A percentile compares a stretch with the other conserved stretches of the same genome.
Conservation (phyloP, 2,329 filamentous ascomycete species). For the Colletotrichum truncatum region DNA sequence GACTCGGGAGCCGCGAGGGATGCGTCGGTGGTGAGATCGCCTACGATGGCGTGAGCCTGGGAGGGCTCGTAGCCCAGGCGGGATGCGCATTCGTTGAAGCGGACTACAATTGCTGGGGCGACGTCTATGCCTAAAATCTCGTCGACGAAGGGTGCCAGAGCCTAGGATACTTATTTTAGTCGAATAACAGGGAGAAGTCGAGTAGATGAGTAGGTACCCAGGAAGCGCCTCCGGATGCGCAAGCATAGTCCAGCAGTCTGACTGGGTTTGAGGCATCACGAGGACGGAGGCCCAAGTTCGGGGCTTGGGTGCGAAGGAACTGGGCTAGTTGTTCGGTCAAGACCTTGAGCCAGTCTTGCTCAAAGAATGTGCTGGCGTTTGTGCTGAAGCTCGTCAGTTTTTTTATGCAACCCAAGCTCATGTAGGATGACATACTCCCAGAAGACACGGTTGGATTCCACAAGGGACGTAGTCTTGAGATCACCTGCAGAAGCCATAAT, state of each 20-base stretch:
- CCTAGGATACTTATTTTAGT: constrained; percentile 32
- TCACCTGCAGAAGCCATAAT: neutral
- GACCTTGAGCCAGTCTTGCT: constrained; percentile 31
- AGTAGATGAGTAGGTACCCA: constrained; percentile 3
- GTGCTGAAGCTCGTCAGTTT: neutral
- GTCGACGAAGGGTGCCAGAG: constrained; percentile 40
- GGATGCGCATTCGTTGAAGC: constrained; percentile 41
- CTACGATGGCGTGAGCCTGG: constrained; percentile 41
- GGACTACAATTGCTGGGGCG: constrained; percentile 40
- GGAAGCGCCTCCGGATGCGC: constrained; percentile 30
- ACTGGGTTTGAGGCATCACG: constrained; percentile 6
- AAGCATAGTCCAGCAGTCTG: constrained; percentile 33
- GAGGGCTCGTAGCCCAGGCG: constrained; percentile 34
- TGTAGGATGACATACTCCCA: constrained; percentile 20
- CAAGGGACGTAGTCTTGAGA: constrained; percentile 2
- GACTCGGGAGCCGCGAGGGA: constrained; percentile 31
- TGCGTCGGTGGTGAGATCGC: constrained; percentile 38
- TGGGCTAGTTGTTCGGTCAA: constrained; percentile 23
- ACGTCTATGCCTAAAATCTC: constrained; percentile 45
- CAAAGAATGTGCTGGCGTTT: constrained; percentile 19
- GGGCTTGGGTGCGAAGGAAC: constrained; percentile 22
- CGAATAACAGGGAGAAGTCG: neutral
- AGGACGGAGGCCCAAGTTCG: constrained; percentile 13
- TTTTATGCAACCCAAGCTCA: neutral
- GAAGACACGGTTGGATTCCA: constrained; percentile 27